Evolutionary conservation across 352 stramenopile species (phyloP).

Genomic region (Plasmopara halstedii): DNA sequence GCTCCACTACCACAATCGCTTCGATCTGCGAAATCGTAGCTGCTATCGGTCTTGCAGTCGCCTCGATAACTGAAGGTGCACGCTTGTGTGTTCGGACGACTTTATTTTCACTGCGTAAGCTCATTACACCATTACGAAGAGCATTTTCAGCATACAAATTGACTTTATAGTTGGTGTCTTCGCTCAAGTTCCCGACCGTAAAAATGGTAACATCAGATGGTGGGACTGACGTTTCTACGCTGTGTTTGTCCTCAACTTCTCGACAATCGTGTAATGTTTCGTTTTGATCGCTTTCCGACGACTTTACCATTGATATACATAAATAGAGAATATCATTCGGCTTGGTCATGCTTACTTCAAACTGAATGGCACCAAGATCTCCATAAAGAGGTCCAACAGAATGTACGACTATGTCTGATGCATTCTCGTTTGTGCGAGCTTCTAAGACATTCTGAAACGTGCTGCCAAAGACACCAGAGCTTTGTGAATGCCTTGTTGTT

Average conservation of each 20-base stretch:
- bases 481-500: slow-evolving; percentile 46
- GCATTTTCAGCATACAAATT: slow-evolving; percentile 51
- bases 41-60: slow-evolving; percentile 15
- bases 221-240: slow-evolving; percentile 15
- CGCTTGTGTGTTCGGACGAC: slow-evolving; percentile 36
- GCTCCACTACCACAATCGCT: slow-evolving; percentile 14
- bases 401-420: slow-evolving; percentile 38
- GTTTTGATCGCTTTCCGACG: neutral
- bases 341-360: slow-evolving; percentile 51
- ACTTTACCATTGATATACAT: slow-evolving; percentile 16
- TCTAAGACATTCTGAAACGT: slow-evolving; percentile 41
- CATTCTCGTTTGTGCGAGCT: slow-evolving; percentile 53
- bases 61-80: slow-evolving; percentile 24
- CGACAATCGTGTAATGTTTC: slow-evolving; percentile 9
- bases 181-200: slow-evolving; percentile 41
- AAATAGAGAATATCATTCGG: slow-evolving; percentile 44
- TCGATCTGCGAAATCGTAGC: slow-evolving; percentile 30
- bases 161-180: slow-evolving; percentile 37
- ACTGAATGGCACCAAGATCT: slow-evolving; percentile 29
- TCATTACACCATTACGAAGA: slow-evolving; percentile 46
- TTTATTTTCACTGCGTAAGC: slow-evolving; percentile 8
- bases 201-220: slow-evolving; percentile 28
- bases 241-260: slow-evolving; percentile 20
- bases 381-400: slow-evolving; percentile 24
- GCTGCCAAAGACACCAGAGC: slow-evolving; percentile 49